phyloP scores from a whole-genome alignment of 2,329 filamentous ascomycete species.

The Myriosclerotinia curreyana region DNA sequence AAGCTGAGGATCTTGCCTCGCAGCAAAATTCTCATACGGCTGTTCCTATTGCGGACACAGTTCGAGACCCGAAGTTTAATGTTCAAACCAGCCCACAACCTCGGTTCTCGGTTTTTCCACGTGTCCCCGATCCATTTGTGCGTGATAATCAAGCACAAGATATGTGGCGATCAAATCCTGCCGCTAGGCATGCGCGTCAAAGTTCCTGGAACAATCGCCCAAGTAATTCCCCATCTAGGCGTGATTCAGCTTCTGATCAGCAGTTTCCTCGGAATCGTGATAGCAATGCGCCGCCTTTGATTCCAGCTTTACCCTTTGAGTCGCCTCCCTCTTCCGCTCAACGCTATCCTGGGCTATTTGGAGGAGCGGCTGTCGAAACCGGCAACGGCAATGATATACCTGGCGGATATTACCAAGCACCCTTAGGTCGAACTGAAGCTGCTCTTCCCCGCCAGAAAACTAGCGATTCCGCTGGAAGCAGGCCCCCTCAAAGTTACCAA shows the following conservation, averaged over 20 bases:
- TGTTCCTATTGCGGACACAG: background rate
- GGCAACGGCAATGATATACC: conserved; percentile 32
- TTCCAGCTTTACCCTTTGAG: conserved; percentile 35
- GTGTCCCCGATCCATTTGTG: conserved; percentile 3
- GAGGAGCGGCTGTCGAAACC: conserved; percentile 32
- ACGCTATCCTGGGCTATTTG: conserved; percentile 50
- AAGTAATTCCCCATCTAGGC: background rate
- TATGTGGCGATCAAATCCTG: background rate
- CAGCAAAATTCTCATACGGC: background rate
- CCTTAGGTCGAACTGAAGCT: conserved; percentile 35
- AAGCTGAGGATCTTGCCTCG: background rate
- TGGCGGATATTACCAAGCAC: conserved; percentile 35
- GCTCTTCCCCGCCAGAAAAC: conserved; percentile 44
- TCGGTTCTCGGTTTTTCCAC: conserved; percentile 13
- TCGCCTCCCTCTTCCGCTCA: conserved; percentile 52
- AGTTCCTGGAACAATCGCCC: conserved; percentile 1
- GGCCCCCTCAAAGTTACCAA: conserved; percentile 29
- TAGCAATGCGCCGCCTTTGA: conserved; percentile 17
- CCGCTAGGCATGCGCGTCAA: background rate
- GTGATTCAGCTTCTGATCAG: conserved; percentile 14
- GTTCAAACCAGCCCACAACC: background rate
- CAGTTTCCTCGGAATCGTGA: background rate
- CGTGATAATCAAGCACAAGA: background rate
- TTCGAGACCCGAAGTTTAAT: background rate
- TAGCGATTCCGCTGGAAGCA: conserved; percentile 42